phyloP scores from a whole-genome alignment of 75 land plant species.

The Sequoiadendron giganteum region DNA sequence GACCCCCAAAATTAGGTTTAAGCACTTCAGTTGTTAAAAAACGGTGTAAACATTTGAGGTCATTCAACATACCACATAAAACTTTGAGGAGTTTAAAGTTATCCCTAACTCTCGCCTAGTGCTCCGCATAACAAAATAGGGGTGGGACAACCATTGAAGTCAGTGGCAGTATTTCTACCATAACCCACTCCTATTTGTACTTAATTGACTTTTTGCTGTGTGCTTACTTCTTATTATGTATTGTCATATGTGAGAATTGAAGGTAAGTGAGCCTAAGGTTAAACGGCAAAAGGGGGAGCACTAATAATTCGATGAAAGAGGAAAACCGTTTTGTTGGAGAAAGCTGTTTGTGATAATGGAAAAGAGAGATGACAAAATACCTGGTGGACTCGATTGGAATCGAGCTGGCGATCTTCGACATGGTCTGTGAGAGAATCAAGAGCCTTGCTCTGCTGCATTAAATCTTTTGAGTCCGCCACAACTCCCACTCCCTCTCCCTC shows the following conservation, averaged over 20 bases:
- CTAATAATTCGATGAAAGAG: neutral
- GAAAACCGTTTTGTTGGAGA: neutral
- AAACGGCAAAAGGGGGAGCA: neutral
- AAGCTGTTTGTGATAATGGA: neutral
- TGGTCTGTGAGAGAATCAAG: slow-evolving; percentile 94
- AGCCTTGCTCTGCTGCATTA: slow-evolving; percentile 95
- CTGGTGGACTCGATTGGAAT: slow-evolving; percentile 88
- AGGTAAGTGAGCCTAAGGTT: too few species aligned
- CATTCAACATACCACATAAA: too few species aligned
- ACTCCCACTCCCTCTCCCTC: slow-evolving; percentile 17
- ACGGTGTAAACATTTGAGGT: too few species aligned
- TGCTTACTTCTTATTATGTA: neutral
- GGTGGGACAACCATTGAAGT: neutral
- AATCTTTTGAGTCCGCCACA: slow-evolving; percentile 72
- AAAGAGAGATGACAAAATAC: slow-evolving; percentile 18
- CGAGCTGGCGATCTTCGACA: slow-evolving; percentile 95
- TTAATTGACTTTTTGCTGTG: neutral
- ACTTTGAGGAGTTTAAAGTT: too few species aligned
- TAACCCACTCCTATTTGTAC: neutral
- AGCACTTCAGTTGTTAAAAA: too few species aligned
- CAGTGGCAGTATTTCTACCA: neutral
- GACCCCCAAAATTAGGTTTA: too few species aligned
- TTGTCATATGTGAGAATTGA: neutral
- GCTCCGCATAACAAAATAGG: neutral
- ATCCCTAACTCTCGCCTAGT: too few species aligned